Conservation (phyloP, 805 yeast genomes). For the Sugiyamaella boreocaroliniensis region DNA sequence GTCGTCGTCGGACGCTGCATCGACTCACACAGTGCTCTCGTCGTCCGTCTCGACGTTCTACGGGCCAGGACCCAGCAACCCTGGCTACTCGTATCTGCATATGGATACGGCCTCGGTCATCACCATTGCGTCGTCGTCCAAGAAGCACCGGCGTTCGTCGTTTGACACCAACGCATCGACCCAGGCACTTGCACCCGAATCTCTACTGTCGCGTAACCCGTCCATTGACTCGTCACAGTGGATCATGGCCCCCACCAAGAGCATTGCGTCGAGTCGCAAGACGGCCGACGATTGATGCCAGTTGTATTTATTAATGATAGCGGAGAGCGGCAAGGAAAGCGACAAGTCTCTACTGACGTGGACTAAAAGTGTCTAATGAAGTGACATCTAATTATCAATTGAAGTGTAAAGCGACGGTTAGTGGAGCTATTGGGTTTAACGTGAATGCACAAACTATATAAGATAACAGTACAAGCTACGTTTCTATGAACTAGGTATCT, state of each 20-base stretch:
- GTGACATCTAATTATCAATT: no score
- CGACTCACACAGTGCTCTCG: slow-evolving; percentile 15
- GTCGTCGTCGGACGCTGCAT: slow-evolving; percentile 19
- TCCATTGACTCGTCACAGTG: slow-evolving; percentile 14
- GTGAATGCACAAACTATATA: no score
- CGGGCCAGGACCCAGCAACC: slow-evolving; percentile 2
- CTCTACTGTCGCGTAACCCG: slow-evolving; percentile 18
- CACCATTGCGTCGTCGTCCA: slow-evolving; percentile 34
- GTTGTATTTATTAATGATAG: not conserved
- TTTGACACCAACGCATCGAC: slow-evolving; percentile 35
- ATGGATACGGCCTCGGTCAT: slow-evolving; percentile 32
- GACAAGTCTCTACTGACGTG: not conserved
- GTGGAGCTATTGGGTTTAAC: no score
- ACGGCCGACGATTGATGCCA: not conserved
- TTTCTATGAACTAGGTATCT: no score
- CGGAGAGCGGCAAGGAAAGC: not conserved
- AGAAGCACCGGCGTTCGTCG: slow-evolving; percentile 28
- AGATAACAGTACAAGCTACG: no score
- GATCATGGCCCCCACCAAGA: slow-evolving; percentile 8
- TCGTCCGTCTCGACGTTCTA: slow-evolving; percentile 13
- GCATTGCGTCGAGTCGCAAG: slow-evolving; percentile 6
- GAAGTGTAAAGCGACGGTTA: no score
- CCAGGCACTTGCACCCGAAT: slow-evolving; percentile 31
- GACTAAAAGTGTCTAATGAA: not conserved
- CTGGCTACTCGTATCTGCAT: slow-evolving; percentile 2